Percentiles rank a stretch among this genome's conserved stretches.
These are phyloP conservation scores for Debaryomyces maramus DNA, from an alignment of 805 yeast genomes.

Conservation along the genomic window DNA sequence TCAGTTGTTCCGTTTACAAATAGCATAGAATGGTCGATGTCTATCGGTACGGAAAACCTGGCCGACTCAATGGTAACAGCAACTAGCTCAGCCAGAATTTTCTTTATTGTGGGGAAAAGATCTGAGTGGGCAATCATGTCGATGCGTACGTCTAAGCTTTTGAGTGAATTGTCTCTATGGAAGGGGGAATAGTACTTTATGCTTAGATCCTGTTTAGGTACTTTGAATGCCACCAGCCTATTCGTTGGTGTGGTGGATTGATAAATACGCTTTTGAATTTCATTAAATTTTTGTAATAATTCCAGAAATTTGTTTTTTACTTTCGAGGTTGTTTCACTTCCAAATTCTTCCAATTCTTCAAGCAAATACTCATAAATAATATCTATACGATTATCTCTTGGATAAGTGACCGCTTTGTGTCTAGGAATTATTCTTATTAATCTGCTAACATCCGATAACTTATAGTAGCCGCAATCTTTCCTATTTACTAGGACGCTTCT, in stretches of 20 bases:
- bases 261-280: too few species aligned
- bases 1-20: slow-evolving; percentile 4
- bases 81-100: slow-evolving; percentile 7
- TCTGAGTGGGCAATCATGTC: background rate
- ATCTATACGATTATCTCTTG: background rate
- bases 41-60: slow-evolving; percentile 4
- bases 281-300: too few species aligned
- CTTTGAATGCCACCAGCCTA: too few species aligned
- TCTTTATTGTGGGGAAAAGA: slow-evolving; percentile 1
- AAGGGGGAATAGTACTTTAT: too few species aligned
- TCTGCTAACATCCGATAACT: background rate
- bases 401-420: background rate
- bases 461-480: slow-evolving; percentile 2
- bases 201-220: too few species aligned
- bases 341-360: slow-evolving; percentile 2
- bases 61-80: slow-evolving; percentile 7
- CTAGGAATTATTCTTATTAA: slow-evolving; percentile 2
- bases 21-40: slow-evolving; percentile 6
- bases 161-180: too few species aligned
- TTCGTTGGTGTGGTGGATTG: too few species aligned
- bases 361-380: background rate
- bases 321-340: background rate
- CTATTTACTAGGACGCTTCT: slow-evolving; percentile 5
- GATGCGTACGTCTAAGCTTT: background rate
- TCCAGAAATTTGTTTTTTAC: too few species aligned